A percentile compares a stretch with the other conserved stretches of the same genome.
phyloP scores from a whole-genome alignment of 306 rosid species.

The Prunus mongolica region DNA sequence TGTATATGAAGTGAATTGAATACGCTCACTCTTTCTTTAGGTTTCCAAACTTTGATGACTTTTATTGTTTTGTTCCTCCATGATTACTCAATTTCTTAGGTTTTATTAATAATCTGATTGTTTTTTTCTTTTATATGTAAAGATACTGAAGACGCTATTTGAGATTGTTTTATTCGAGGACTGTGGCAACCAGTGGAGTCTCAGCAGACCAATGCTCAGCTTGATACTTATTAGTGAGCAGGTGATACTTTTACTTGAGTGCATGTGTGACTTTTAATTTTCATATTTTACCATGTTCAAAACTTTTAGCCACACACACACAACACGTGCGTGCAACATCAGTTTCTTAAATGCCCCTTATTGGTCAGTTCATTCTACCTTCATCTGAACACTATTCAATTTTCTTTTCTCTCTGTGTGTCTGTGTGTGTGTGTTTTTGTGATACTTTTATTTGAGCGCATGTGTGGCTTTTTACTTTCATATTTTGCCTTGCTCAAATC shows the following conservation, averaged over 20 bases:
- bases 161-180: conserved; percentile 86
- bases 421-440: not conserved
- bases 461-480: too few species aligned
- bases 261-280: not conserved
- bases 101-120: not conserved
- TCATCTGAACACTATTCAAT: not conserved
- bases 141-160: conserved; percentile 82
- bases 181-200: conserved; percentile 80
- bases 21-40: not conserved
- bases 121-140: conserved; percentile 13
- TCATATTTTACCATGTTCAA: not conserved
- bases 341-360: not conserved
- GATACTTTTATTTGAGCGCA: too few species aligned
- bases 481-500: too few species aligned
- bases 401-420: not conserved
- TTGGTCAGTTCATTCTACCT: not conserved
- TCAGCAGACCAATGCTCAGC: conserved; percentile 86
- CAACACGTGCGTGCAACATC: not conserved
- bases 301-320: not conserved
- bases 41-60: not conserved
- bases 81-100: not conserved
- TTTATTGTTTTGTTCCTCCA: not conserved
- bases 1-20: not conserved
- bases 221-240: conserved; percentile 76
- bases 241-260: conserved; percentile 34